Evolutionary conservation across 2,329 filamentous ascomycete genomes (phyloP).

Genomic region (Xylariaceae sp.): DNA sequence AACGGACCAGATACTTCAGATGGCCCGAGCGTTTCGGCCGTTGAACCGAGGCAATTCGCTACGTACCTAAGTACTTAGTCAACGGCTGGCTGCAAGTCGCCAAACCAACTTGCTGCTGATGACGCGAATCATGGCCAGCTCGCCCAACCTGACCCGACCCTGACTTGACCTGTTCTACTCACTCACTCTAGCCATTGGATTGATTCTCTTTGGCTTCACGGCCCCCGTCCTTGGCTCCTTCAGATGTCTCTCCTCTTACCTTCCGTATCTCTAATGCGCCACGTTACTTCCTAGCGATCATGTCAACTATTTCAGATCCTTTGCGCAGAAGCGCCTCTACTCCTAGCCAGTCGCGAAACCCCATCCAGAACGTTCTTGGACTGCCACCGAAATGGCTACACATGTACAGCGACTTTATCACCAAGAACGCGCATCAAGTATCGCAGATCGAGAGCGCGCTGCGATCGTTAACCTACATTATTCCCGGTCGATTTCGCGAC

Average conservation of each 20-base stretch:
- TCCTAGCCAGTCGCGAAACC: slow-evolving; percentile 18
- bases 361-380: slow-evolving; percentile 44
- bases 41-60: no score
- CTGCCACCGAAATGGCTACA: slow-evolving; percentile 62
- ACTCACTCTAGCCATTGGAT: no score
- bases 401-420: slow-evolving; percentile 85
- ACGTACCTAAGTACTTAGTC: no score
- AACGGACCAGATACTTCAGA: no score
- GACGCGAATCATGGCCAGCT: slow-evolving; percentile 6
- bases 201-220: no score
- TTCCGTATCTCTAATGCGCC: background rate
- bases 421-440: slow-evolving; percentile 89
- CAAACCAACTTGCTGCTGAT: no score
- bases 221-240: background rate
- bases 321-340: slow-evolving; percentile 16
- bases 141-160: background rate
- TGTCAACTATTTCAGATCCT: slow-evolving; percentile 18
- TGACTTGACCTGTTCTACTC: no score
- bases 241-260: background rate
- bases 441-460: slow-evolving; percentile 93
- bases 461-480: slow-evolving; percentile 90
- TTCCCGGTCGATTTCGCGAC: slow-evolving; percentile 85
- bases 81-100: no score
- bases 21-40: no score
- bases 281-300: slow-evolving; percentile 2